A percentile compares a stretch with the other conserved stretches of the same genome.
Evolutionary conservation across 371 early-diverging fungal species (phyloP).

Genomic region (Zychaea mexicana): DNA sequence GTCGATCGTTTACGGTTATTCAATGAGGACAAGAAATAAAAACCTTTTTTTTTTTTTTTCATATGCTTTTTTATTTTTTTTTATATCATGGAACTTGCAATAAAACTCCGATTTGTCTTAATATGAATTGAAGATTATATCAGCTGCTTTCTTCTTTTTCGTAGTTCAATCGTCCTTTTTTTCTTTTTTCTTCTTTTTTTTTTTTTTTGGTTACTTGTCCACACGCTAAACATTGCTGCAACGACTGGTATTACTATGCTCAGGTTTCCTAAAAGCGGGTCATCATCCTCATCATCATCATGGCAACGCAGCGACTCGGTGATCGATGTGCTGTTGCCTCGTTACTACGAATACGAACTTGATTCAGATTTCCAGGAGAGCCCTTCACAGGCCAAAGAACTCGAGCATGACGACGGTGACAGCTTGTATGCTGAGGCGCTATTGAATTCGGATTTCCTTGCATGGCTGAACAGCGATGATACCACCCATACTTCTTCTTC

Average conservation of each 20-base stretch:
- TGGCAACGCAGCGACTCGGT: slow-evolving; percentile 17
- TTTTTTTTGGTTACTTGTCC: background rate
- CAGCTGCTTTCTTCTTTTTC: background rate
- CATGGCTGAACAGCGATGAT: slow-evolving; percentile 20
- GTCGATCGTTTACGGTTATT: background rate
- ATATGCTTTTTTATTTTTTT: background rate
- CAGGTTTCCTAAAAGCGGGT: slow-evolving; percentile 9
- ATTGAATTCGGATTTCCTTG: slow-evolving; percentile 29
- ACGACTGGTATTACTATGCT: background rate
- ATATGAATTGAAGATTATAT: background rate
- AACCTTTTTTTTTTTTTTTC: background rate
- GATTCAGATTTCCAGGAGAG: slow-evolving; percentile 9
- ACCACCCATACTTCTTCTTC: background rate
- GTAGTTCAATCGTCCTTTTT: slow-evolving; percentile 1
- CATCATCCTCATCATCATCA: slow-evolving; percentile 3
- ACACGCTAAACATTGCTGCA: background rate
- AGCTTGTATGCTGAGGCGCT: slow-evolving; percentile 29
- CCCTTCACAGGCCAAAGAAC: slow-evolving; percentile 19
- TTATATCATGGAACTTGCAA: background rate
- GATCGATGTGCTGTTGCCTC: slow-evolving; percentile 20
- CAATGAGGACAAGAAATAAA: background rate
- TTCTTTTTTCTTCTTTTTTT: slow-evolving; percentile 9
- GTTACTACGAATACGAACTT: slow-evolving; percentile 22
- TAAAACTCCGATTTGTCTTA: background rate
- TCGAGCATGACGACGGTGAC: slow-evolving; percentile 34